Evolutionary conservation across 768 basidiomycete species (phyloP), one percentile per base, ranked within the genome.

Genomic region (Boletus huronensis): DNA sequence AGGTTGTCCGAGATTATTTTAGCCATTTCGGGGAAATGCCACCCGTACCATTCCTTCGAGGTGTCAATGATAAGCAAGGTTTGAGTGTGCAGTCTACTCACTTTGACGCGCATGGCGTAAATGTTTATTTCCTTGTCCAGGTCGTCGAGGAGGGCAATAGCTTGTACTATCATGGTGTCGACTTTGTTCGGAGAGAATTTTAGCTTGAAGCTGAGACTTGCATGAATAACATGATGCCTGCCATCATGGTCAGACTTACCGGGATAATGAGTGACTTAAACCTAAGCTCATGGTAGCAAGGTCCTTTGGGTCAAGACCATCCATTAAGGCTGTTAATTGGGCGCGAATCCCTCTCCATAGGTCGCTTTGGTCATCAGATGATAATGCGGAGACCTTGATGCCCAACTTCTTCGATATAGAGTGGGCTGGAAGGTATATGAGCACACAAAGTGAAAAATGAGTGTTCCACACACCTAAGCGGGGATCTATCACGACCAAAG

Each of bases 101-200:
- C 95, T 82, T 99, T 99, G 43, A 96, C 93, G 66, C 97, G 84
- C 97, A 99, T 99, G 14, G 95, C 83, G 69, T 99, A 99, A 50
- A 98, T 97, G 76, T 99, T 99, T 70, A 98, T 90, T 75, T 98
- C 97, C 76, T 99, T 99, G 86, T 99, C 97, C 23, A 99, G 79
- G 69, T 99, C 97, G 65, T 99, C 97, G 50, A 99, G 82, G 26
- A 99, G 80, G 7, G 95, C 96, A 66, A 99, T 98, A 7, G 97
- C 97, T 74, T 99, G 97, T 17, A 98, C 90, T 54, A 99, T 90
- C 97, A 99, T 99, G 8, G 95, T 98, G 69, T 99, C 97, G 44
- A 99, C 95, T 75, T 98, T 98, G 77, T 98, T 97, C 7, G 97
- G 96, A 8, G 97, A 98, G 75, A 99, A 98, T 75, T 99, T 99